A percentile compares a stretch with the other conserved stretches of the same genome.
Conservation (phyloP, 2,329 filamentous ascomycete species). For the Acephala macrosclerotiorum region DNA sequence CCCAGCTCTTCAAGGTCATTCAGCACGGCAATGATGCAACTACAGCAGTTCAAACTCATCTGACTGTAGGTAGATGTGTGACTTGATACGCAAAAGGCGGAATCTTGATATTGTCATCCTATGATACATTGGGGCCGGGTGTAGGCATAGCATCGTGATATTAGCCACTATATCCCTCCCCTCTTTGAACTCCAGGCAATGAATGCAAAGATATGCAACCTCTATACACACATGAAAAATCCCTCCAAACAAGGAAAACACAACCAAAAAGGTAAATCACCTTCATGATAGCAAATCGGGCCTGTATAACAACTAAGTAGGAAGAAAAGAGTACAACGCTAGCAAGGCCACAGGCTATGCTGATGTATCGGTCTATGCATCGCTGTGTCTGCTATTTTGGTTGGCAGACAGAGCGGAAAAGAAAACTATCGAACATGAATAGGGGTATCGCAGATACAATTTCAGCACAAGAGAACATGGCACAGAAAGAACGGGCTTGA, state of each 20-base stretch:
- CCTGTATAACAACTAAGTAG: neutral
- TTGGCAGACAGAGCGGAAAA: constrained; percentile 5
- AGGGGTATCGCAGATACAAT: constrained; percentile 24
- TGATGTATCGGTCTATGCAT: neutral
- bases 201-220: neutral
- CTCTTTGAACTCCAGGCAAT: neutral
- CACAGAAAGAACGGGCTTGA: neutral
- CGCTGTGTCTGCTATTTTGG: neutral
- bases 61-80: too few species aligned
- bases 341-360: constrained; percentile 7
- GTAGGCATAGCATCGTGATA: neutral
- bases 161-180: neutral
- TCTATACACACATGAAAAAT: neutral
- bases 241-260: too few species aligned
- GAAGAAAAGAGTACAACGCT: neutral
- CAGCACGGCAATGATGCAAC: too few species aligned
- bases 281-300: neutral
- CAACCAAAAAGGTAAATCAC: neutral
- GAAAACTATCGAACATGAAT: constrained; percentile 21
- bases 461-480: neutral
- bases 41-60: too few species aligned
- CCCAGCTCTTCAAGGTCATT: too few species aligned
- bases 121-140: constrained; percentile 5
- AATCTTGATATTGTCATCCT: constrained; percentile 17
- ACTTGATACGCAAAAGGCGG: neutral